Evolutionary conservation across 2,329 filamentous ascomycete species (phyloP).

Genomic region (Drechslerella stenobrocha): DNA sequence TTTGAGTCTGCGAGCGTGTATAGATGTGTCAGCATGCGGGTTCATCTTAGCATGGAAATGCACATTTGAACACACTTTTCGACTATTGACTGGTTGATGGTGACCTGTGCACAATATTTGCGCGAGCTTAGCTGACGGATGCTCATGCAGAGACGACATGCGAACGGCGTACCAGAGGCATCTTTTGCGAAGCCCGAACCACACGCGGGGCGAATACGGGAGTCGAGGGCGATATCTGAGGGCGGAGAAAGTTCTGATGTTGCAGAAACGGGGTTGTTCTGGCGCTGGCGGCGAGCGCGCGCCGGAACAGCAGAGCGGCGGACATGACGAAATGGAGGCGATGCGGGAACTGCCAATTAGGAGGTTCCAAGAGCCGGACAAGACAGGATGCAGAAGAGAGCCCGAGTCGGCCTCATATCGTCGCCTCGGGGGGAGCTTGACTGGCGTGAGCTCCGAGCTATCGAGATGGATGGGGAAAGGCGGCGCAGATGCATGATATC

Average conservation of each 20-base stretch:
- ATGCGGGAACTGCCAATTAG: too few species aligned
- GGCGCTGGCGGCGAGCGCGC: neutral
- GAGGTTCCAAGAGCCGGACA: too few species aligned
- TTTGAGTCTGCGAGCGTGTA: constrained; percentile 50
- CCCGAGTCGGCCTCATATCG: too few species aligned
- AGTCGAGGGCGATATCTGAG: constrained; percentile 5
- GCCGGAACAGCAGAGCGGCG: constrained; percentile 8
- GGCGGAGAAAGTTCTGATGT: constrained; percentile 6
- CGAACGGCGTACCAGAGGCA: constrained; percentile 20
- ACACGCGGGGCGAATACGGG: constrained; percentile 1
- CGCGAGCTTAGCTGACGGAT: too few species aligned
- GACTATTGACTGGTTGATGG: constrained; percentile 50
- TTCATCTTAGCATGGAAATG: constrained; percentile 23
- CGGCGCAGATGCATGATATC: too few species aligned
- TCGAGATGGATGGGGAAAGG: too few species aligned
- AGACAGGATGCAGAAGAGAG: too few species aligned
- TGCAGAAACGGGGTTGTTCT: constrained; percentile 33
- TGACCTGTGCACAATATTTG: too few species aligned
- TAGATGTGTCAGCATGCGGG: constrained; percentile 4
- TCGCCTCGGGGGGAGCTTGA: too few species aligned
- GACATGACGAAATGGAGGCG: too few species aligned
- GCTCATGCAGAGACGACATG: too few species aligned
- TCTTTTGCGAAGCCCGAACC: constrained; percentile 12
- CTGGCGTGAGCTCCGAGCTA: too few species aligned
- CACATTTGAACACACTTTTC: constrained; percentile 49